phyloP scores from a whole-genome alignment of 2,329 filamentous ascomycete species.

The Gaeumannomyces sp. region DNA sequence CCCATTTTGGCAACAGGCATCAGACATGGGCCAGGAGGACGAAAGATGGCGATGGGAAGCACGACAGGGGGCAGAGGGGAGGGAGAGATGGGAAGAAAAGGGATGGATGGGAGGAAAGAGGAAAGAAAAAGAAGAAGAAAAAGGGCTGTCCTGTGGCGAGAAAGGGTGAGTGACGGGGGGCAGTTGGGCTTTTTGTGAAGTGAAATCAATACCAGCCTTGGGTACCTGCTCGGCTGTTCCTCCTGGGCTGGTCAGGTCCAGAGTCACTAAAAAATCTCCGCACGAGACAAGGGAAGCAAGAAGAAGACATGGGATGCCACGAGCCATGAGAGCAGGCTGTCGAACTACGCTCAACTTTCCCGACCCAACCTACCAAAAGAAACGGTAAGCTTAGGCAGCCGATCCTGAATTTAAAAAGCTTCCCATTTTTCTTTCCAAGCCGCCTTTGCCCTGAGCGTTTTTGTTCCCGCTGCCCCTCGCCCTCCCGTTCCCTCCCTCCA shows the following conservation, averaged over 20 bases:
- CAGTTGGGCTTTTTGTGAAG: constrained; percentile 23
- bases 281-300: constrained; percentile 3
- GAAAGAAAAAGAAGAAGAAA: constrained; percentile 14
- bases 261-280: constrained; percentile 15
- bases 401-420: neutral
- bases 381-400: neutral
- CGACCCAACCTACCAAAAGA: neutral
- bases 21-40: neutral
- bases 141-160: constrained; percentile 21
- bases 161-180: constrained; percentile 24
- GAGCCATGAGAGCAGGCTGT: neutral
- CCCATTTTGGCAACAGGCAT: neutral
- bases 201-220: constrained; percentile 18
- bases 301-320: constrained; percentile 2
- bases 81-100: constrained; percentile 10
- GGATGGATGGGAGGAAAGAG: constrained; percentile 13
- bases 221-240: constrained; percentile 15
- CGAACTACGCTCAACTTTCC: neutral
- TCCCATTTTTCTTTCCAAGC: neutral
- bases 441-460: neutral
- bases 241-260: constrained; percentile 16
- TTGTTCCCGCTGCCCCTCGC: neutral
- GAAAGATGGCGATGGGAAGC: neutral
- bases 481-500: neutral
- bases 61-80: constrained; percentile 7